These are phyloP conservation scores for Amoebophrya sp. DNA, from an alignment of 169 alveolate genomes.

Conservation along the genomic window DNA sequence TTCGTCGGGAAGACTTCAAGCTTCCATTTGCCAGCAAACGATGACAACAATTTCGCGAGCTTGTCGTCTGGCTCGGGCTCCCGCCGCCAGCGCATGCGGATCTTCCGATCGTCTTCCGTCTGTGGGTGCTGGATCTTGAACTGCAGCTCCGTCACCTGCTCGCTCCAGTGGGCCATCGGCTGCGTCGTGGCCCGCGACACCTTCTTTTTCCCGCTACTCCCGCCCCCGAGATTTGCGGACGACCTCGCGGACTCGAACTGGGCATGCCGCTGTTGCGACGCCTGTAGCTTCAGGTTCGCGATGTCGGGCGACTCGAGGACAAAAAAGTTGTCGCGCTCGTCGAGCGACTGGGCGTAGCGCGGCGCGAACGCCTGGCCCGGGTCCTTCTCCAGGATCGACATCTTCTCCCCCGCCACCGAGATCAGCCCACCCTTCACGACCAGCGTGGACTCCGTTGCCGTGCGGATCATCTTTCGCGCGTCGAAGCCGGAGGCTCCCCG, in stretches of 20 bases:
- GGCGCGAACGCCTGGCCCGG: not conserved
- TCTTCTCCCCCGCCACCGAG: not conserved
- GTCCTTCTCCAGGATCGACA: not conserved
- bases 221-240: too few relatives aligned
- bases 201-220: too few relatives aligned
- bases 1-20: not conserved
- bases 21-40: not conserved
- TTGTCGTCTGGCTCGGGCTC: not conserved
- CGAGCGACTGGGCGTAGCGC: not conserved
- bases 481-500: not conserved
- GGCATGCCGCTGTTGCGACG: too few relatives aligned
- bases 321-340: not conserved
- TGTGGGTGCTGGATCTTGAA: not conserved
- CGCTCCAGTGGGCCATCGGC: not conserved
- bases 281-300: too few relatives aligned
- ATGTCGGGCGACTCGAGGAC: not conserved
- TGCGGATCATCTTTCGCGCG: not conserved
- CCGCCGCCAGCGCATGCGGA: not conserved
- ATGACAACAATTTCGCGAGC: not conserved
- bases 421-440: not conserved
- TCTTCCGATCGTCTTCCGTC: not conserved
- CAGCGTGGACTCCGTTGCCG: not conserved
- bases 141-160: not conserved
- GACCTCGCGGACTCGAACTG: too few relatives aligned
- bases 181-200: too few relatives aligned